Percentiles rank a stretch among this genome's conserved stretches.
Conservation (phyloP, 148 eudicot genomes). For the Rhododendron ovatum region DNA sequence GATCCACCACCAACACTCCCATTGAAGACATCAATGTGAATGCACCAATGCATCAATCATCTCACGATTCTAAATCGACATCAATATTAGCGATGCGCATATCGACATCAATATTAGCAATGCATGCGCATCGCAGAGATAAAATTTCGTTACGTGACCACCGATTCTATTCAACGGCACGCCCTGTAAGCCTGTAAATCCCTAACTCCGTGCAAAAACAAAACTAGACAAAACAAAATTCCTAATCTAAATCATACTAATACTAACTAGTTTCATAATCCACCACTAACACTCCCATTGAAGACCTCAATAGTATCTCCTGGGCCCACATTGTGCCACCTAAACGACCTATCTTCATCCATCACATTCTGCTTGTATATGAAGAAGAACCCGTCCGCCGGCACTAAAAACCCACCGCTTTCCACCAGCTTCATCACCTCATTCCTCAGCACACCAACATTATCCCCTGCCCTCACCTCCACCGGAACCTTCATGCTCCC, state of each 20-base stretch:
- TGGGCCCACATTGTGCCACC: constrained; percentile 52
- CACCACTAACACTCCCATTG: constrained; percentile 62
- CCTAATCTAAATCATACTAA: not conserved
- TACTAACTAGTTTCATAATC: constrained; percentile 16
- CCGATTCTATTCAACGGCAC: not conserved
- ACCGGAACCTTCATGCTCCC: constrained; percentile 48
- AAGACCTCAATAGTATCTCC: constrained; percentile 67
- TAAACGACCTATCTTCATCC: constrained; percentile 66
- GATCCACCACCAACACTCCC: no score
- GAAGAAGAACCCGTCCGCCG: constrained; percentile 68
- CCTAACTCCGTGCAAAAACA: not conserved
- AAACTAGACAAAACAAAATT: not conserved
- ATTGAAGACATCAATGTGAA: no score
- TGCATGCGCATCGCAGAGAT: no score
- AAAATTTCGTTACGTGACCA: no score
- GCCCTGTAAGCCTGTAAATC: not conserved
- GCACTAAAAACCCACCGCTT: constrained; percentile 32
- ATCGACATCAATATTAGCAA: no score
- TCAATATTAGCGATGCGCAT: no score
- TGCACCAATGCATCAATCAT: no score
- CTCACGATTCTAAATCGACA: no score
- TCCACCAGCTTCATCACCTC: constrained; percentile 47
- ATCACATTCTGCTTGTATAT: constrained; percentile 69
- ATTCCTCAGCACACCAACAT: constrained; percentile 43
- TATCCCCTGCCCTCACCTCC: constrained; percentile 52